Base-by-base conservation (phyloP, 2,329 filamentous ascomycete genomes). In the Colletotrichum sp. region DNA sequence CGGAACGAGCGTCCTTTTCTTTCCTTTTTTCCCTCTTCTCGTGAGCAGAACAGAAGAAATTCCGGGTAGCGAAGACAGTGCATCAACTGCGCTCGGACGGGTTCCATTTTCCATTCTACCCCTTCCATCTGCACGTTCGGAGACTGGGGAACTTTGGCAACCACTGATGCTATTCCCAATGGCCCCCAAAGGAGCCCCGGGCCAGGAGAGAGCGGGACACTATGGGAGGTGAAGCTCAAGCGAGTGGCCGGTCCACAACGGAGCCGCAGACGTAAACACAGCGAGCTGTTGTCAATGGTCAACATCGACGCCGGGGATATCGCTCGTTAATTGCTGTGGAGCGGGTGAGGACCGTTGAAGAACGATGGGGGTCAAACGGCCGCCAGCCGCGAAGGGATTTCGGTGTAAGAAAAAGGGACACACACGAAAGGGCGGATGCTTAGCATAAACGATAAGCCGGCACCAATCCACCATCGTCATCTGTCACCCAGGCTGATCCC, bases 401-500 rank as follows among this genome's bases (percentile, higher is more conserved):
- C 25, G 44, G 29, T 25, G 44, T 44, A 15, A 27, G 30, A 68
- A n/a, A 25, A 52, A 52, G 44, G 44, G n/a, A 52, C 39, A 52
- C 19, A 15, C 57, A 22, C 57, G 57, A 5, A 25, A 61, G 16
- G 27, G 32, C 3, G 2, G 59, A 0, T 22, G 27, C 73, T 73
- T 73, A 73, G 70, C 74, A 76, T 74, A 59, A 61, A 27, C 27
- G 34, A 76, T 76, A 69, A 72, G 62, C 69, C 22, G 25, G 57
- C 44, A 52, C n/a, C n/a, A 52, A 22, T 52, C 44, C 44, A 52
- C 32, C 59, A 65, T 65, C 64, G 44, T 76, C 73, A 69, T n/a
- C 70, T n/a, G 44, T 73, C 64, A 65, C 22, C 25, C 69, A 76
- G 70, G 73, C 70, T 61, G 57, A 73, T 76, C 64, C 70, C 70